phyloP scores from a whole-genome alignment of 2,329 filamentous ascomycete species.

The Aspergillus tubingensis region DNA sequence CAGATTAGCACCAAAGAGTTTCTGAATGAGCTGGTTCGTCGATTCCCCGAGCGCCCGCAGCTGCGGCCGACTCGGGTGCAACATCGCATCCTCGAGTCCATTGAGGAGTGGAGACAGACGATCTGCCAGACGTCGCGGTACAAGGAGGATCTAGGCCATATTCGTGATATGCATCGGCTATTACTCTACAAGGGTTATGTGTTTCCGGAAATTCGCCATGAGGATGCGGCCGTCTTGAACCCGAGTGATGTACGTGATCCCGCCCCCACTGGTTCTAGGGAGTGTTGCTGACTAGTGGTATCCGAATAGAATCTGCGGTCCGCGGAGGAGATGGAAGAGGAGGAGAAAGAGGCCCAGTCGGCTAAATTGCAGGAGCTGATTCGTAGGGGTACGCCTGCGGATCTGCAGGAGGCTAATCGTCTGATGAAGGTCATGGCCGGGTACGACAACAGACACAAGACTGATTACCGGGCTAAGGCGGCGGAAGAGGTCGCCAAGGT shows the following conservation, averaged over 20 bases:
- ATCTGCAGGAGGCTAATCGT: constrained; percentile 93
- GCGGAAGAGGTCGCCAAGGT: constrained; percentile 93
- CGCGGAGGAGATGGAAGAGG: constrained; percentile 97
- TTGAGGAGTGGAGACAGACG: constrained; percentile 97
- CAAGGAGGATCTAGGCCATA: constrained; percentile 94
- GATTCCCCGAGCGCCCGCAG: constrained; percentile 92
- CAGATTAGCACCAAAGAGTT: constrained; percentile 99
- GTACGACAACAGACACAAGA: constrained; percentile 92
- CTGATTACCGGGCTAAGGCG: constrained; percentile 95
- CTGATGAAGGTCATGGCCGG: constrained; percentile 99
- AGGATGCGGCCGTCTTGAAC: constrained; percentile 95
- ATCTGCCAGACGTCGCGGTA: constrained; percentile 98
- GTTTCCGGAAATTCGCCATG: constrained; percentile 86
- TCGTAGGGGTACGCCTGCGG: constrained; percentile 83
- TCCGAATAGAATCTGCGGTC: constrained; percentile 79
- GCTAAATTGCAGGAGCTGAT: constrained; percentile 98
- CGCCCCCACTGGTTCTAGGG: constrained; percentile 7
- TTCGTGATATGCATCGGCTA: constrained; percentile 94
- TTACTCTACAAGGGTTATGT: constrained; percentile 96
- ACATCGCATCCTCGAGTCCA: constrained; percentile 87
- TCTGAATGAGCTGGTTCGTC: constrained; percentile 92
- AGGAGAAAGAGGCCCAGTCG: constrained; percentile 90
- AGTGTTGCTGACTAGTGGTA: constrained; percentile 28
- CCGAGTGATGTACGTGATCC: constrained; percentile 79
- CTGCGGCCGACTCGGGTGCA: constrained; percentile 84